phyloP scores from a whole-genome alignment of 148 eudicot genomes.

The Camellia lanceoleosa region DNA sequence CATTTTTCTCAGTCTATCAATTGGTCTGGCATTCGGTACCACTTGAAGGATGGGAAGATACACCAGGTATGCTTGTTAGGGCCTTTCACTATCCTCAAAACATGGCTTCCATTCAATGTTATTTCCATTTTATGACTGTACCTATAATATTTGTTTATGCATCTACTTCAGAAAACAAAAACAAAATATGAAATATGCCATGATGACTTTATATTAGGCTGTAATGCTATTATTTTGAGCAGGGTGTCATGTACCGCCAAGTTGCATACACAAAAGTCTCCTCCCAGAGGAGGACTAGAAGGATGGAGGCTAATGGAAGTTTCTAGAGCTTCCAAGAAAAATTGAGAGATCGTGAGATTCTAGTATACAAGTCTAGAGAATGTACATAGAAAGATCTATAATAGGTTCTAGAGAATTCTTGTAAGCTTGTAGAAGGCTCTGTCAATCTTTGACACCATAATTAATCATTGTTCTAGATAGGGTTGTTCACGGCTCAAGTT shows the following conservation, averaged over 20 bases:
- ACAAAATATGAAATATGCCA: neutral
- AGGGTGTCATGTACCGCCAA: neutral
- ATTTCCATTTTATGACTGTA: neutral
- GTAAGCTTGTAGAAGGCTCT: too few relatives aligned
- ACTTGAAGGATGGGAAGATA: conserved; percentile 87
- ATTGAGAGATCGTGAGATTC: too few relatives aligned
- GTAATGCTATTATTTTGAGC: neutral
- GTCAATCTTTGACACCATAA: too few relatives aligned
- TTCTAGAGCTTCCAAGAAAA: too few relatives aligned
- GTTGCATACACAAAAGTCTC: too few relatives aligned
- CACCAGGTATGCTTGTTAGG: conserved; percentile 43
- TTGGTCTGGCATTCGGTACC: conserved; percentile 94
- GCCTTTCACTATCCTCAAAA: neutral
- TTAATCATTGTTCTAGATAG: too few relatives aligned
- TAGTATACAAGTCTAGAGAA: too few relatives aligned
- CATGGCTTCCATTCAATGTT: neutral
- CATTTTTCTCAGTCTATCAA: conserved; percentile 84
- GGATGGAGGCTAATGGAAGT: too few relatives aligned
- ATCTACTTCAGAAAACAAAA: neutral
- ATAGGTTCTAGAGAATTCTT: too few relatives aligned
- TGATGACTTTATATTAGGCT: neutral
- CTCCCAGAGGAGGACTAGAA: too few relatives aligned
- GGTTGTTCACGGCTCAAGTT: too few relatives aligned
- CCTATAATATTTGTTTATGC: neutral
- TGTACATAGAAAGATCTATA: too few relatives aligned